phyloP scores from a whole-genome alignment of 1,284 basidiomycete species.

The Ceratobasidium sp. region DNA sequence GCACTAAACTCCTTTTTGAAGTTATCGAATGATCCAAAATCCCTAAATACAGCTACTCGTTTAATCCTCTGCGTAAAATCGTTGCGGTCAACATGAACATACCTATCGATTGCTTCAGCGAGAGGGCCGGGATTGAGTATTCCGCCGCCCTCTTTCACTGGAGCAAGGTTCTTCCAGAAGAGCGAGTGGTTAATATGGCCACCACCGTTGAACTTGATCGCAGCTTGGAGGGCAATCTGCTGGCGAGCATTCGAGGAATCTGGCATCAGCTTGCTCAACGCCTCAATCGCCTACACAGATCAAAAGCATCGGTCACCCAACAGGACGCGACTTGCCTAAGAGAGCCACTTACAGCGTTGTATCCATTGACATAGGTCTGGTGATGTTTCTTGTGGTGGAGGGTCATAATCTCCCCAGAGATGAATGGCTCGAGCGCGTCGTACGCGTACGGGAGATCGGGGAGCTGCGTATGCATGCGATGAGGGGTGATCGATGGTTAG shows the following conservation, averaged over 20 bases:
- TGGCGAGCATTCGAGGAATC: slow-evolving; percentile 68
- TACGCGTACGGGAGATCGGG: slow-evolving; percentile 60
- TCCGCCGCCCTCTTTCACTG: slow-evolving; percentile 53
- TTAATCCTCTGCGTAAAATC: neutral
- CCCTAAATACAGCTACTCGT: slow-evolving; percentile 50
- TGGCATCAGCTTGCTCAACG: slow-evolving; percentile 1
- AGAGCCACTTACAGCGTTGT: slow-evolving; percentile 62
- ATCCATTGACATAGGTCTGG: slow-evolving; percentile 78
- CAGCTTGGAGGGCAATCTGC: slow-evolving; percentile 78
- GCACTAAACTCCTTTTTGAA: slow-evolving; percentile 81
- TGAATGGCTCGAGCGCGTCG: slow-evolving; percentile 82
- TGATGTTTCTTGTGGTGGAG: slow-evolving; percentile 92
- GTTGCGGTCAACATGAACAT: slow-evolving; percentile 47
- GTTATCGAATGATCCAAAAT: slow-evolving; percentile 80
- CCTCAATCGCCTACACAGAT: slow-evolving; percentile 50
- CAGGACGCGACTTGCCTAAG: neutral
- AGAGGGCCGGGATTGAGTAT: slow-evolving; percentile 59
- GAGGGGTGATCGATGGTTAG: neutral
- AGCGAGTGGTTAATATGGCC: slow-evolving; percentile 92
- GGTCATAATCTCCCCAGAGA: slow-evolving; percentile 82
- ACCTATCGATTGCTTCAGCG: slow-evolving; percentile 70
- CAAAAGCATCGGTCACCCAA: neutral
- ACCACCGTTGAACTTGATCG: slow-evolving; percentile 78
- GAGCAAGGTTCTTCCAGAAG: slow-evolving; percentile 92
- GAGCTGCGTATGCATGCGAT: slow-evolving; percentile 49